Percentiles rank a stretch among this genome's conserved stretches.
phyloP scores from a whole-genome alignment of 139 green algal species.

The Chlamydomonas asymmetrica region DNA sequence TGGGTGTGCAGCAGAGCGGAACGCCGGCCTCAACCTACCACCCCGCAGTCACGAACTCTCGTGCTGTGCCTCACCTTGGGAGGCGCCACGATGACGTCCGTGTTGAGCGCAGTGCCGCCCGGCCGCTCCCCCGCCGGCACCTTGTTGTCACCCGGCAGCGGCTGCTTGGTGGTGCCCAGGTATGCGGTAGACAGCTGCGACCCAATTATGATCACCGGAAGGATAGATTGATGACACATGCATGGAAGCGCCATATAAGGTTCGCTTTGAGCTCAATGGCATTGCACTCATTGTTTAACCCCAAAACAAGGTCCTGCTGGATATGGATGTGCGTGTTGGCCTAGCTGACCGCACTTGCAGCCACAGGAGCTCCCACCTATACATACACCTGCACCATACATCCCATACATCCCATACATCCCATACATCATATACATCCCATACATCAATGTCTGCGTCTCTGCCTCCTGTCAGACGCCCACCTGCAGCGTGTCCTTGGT shows the following conservation, averaged over 20 bases:
- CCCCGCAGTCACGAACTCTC: too few species aligned
- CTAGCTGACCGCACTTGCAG: not conserved
- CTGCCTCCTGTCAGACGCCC: too few species aligned
- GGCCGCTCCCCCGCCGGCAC: not conserved
- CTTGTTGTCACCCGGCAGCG: conserved; percentile 32
- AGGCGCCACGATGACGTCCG: not conserved
- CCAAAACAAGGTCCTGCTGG: not conserved
- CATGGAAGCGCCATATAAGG: too few species aligned
- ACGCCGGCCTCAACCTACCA: too few species aligned
- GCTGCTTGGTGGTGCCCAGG: conserved; percentile 53
- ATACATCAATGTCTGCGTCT: too few species aligned
- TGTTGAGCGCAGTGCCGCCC: not conserved
- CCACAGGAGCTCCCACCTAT: not conserved
- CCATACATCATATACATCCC: not conserved
- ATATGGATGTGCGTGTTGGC: not conserved
- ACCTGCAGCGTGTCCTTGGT: conserved; percentile 60
- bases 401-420: not conserved
- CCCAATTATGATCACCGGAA: too few species aligned
- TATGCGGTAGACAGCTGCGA: too few species aligned
- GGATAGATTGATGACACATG: too few species aligned
- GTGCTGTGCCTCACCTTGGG: not conserved
- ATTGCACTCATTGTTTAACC: not conserved
- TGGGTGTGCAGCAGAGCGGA: too few species aligned
- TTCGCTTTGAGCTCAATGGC: too few species aligned
- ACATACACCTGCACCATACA: not conserved